Conservation (phyloP, 768 basidiomycete genomes). For the Amyloporia xantha region DNA sequence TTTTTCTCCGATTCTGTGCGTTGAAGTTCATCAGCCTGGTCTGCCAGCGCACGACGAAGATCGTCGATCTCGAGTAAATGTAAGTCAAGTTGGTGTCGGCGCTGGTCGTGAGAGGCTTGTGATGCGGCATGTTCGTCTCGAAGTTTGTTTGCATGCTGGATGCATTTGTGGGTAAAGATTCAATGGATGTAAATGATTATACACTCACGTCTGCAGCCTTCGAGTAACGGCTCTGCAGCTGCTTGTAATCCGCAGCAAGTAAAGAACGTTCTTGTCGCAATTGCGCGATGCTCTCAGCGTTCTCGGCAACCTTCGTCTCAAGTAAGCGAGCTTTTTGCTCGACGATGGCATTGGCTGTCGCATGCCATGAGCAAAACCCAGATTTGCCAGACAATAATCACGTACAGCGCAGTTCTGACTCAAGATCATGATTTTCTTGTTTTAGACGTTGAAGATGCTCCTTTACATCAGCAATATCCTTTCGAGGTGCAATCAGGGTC, state of each 20-base stretch:
- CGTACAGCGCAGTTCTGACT: slow-evolving; percentile 67
- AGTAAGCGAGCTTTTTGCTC: slow-evolving; percentile 72
- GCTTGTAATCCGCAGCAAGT: slow-evolving; percentile 63
- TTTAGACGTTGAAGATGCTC: slow-evolving; percentile 62
- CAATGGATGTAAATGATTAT: neutral
- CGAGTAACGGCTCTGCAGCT: slow-evolving; percentile 60
- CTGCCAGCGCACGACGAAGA: slow-evolving; percentile 58
- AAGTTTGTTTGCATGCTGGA: slow-evolving; percentile 57
- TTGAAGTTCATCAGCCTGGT: slow-evolving; percentile 56
- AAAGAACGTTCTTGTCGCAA: slow-evolving; percentile 72
- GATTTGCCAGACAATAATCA: neutral
- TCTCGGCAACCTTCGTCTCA: slow-evolving; percentile 62
- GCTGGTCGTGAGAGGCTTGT: slow-evolving; percentile 61
- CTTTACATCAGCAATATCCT: slow-evolving; percentile 81
- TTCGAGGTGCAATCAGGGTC: neutral
- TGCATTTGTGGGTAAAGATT: neutral
- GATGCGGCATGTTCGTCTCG: slow-evolving; percentile 54
- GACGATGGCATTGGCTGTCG: slow-evolving; percentile 50
- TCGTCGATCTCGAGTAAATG: slow-evolving; percentile 70
- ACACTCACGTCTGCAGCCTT: slow-evolving; percentile 59
- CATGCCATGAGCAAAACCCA: neutral
- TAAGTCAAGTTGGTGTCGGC: slow-evolving; percentile 68
- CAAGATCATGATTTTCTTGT: slow-evolving; percentile 66
- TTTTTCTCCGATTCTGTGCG: slow-evolving; percentile 58
- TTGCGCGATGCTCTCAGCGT: slow-evolving; percentile 62